Percentiles rank a stretch among this genome's conserved stretches.
Conservation (phyloP, 2,329 filamentous ascomycete genomes). For the Claviceps pazoutovae region DNA sequence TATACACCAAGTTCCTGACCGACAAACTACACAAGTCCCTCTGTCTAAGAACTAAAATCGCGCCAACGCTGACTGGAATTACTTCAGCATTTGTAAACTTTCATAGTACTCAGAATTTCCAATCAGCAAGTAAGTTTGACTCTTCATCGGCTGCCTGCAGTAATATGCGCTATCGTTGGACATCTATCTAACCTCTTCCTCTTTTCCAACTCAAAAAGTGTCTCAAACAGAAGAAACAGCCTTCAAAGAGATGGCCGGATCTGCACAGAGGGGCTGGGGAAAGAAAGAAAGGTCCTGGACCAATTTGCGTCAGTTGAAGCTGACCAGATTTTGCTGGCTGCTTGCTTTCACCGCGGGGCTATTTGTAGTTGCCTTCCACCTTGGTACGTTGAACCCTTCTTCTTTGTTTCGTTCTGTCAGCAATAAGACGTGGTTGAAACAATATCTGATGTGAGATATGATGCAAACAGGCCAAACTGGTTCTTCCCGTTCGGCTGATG, state of each 20-base stretch:
- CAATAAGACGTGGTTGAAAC: too few relatives aligned
- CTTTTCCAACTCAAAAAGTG: background rate
- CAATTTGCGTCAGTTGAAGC: background rate
- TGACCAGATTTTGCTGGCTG: slow-evolving; percentile 5
- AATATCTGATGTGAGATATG: background rate
- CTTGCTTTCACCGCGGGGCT: background rate
- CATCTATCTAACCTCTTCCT: background rate
- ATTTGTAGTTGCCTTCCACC: background rate
- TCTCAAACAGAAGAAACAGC: background rate
- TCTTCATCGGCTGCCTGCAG: background rate
- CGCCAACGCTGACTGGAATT: background rate
- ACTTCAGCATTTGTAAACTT: background rate
- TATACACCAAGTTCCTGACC: background rate
- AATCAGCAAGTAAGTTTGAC: background rate
- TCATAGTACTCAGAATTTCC: background rate
- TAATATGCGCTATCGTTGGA: background rate
- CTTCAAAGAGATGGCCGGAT: background rate
- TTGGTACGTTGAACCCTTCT: background rate
- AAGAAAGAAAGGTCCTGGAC: slow-evolving; percentile 1
- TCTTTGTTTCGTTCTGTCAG: background rate
- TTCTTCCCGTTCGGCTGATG: slow-evolving; percentile 3
- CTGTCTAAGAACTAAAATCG: background rate
- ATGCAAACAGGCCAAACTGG: slow-evolving; percentile 1
- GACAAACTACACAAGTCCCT: slow-evolving; percentile 1
- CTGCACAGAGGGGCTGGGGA: background rate